Conservation (phyloP, 1,139 yeast genomes). For the Magnusiomyces ingens region DNA sequence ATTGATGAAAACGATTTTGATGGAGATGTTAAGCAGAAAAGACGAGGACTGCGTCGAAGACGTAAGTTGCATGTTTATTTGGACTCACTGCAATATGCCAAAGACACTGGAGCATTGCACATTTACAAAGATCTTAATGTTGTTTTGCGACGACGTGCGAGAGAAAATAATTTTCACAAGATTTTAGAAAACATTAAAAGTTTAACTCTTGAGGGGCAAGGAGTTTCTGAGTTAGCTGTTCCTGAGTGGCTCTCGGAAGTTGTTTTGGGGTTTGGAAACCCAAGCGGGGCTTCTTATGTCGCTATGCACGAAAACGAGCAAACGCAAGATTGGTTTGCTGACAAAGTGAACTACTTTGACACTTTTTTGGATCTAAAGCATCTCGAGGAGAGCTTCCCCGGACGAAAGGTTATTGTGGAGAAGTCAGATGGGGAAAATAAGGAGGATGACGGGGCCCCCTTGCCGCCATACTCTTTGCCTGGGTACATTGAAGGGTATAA, state of each 20-base stretch:
- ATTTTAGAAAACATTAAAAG: conserved; percentile 22
- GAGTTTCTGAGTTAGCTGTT: conserved; percentile 17
- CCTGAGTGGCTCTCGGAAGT: conserved; percentile 38
- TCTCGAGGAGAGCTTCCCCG: conserved; percentile 22
- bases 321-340: conserved; percentile 8
- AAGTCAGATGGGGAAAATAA: conserved; percentile 9
- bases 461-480: conserved; percentile 13
- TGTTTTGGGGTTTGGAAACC: conserved; percentile 35
- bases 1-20: conserved; percentile 12
- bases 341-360: conserved; percentile 17
- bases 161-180: conserved; percentile 23
- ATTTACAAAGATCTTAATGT: conserved; percentile 18
- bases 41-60: conserved; percentile 14
- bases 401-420: conserved; percentile 1
- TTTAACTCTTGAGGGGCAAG: conserved; percentile 13
- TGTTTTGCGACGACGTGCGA: conserved; percentile 22
- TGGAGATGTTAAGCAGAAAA: conserved; percentile 11
- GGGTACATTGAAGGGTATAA: not conserved
- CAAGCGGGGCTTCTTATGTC: conserved; percentile 21
- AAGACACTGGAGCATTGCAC: conserved; percentile 5
- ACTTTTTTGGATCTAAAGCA: conserved; percentile 26
- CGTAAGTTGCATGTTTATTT: conserved; percentile 17
- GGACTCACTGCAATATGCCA: conserved; percentile 14
- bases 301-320: conserved; percentile 10
- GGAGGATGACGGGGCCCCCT: conserved; percentile 2